These are phyloP conservation scores for Leccinum fibrillosum DNA, from an alignment of 768 basidiomycete species.

Conservation along the genomic window DNA sequence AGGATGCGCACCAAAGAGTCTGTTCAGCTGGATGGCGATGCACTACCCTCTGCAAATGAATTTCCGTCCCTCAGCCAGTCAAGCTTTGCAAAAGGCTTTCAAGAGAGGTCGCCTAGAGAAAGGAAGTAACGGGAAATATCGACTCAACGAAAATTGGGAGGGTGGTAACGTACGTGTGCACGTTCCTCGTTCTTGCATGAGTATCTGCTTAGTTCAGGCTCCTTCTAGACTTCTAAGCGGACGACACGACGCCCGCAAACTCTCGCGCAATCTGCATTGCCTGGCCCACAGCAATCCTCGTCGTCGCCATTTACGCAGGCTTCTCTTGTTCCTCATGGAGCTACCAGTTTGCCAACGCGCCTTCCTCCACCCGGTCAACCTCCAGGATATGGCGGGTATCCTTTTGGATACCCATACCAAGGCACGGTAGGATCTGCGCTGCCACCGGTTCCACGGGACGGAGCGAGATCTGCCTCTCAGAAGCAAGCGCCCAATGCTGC, in stretches of 20 bases:
- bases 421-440: slow-evolving; percentile 12
- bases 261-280: slow-evolving; percentile 27
- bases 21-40: slow-evolving; percentile 82
- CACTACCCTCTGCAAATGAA: slow-evolving; percentile 84
- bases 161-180: slow-evolving; percentile 65
- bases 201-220: slow-evolving; percentile 6
- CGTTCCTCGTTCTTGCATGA: neutral
- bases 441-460: neutral
- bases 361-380: slow-evolving; percentile 30
- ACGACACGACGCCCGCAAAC: slow-evolving; percentile 79
- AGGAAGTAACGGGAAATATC: slow-evolving; percentile 67
- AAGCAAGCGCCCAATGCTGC: slow-evolving; percentile 9
- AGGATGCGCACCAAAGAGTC: slow-evolving; percentile 76
- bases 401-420: slow-evolving; percentile 38
- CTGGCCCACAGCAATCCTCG: slow-evolving; percentile 26
- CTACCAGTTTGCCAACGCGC: slow-evolving; percentile 34
- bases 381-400: slow-evolving; percentile 36
- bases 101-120: slow-evolving; percentile 81
- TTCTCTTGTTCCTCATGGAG: slow-evolving; percentile 37
- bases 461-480: slow-evolving; percentile 5
- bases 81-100: slow-evolving; percentile 84
- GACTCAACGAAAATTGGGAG: slow-evolving; percentile 74
- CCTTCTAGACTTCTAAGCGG: slow-evolving; percentile 63
- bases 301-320: slow-evolving; percentile 61
- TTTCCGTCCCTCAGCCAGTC: slow-evolving; percentile 85